These are phyloP conservation scores for Colletotrichum endophyticum DNA, from an alignment of 2,329 filamentous ascomycete genomes.

Conservation along the genomic window DNA sequence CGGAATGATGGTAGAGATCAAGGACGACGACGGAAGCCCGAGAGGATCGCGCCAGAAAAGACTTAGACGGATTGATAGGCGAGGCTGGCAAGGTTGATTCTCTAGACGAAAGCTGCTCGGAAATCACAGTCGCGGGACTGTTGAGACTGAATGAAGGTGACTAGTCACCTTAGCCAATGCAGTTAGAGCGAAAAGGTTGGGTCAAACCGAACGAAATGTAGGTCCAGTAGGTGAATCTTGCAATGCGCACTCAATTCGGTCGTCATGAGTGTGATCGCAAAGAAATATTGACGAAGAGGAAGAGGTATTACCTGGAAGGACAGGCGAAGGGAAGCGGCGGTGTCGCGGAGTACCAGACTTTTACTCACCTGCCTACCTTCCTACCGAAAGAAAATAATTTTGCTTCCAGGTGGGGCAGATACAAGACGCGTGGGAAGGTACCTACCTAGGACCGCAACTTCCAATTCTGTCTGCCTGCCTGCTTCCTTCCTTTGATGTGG, in stretches of 20 bases:
- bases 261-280: too few species aligned
- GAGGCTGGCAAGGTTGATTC: not conserved
- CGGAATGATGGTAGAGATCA: not conserved
- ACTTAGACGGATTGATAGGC: not conserved
- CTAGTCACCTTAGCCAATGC: not conserved
- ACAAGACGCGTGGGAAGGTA: not conserved
- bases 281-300: not conserved
- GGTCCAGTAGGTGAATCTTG: not conserved
- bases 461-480: not conserved
- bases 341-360: too few species aligned
- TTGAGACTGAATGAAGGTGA: not conserved
- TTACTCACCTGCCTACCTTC: not conserved
- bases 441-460: not conserved
- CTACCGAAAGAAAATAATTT: not conserved
- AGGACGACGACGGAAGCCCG: not conserved
- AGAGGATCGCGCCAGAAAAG: not conserved
- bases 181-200: not conserved
- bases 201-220: not conserved
- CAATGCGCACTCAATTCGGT: not conserved
- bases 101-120: not conserved
- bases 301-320: not conserved
- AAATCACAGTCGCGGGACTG: not conserved
- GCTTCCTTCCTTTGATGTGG: not conserved
- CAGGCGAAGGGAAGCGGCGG: not conserved
- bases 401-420: not conserved